These are phyloP conservation scores for Apiospora marii DNA, from an alignment of 2,329 filamentous ascomycete species.

Conservation along the genomic window DNA sequence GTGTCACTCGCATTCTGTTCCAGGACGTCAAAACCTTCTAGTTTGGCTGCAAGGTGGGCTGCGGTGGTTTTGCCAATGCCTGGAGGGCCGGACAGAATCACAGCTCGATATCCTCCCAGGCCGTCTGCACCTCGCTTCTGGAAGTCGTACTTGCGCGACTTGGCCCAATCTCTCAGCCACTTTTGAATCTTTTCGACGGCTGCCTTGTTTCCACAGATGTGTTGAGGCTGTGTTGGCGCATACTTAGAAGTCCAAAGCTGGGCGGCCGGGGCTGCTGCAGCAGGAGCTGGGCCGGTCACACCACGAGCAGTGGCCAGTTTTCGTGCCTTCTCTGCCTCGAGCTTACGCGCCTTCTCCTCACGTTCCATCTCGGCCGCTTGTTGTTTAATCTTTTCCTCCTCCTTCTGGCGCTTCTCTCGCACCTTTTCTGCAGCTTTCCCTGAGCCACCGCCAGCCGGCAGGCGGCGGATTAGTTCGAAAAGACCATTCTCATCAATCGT, in stretches of 20 bases:
- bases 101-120: constrained; percentile 81
- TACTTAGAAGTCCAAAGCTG: constrained; percentile 96
- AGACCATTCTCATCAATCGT: constrained; percentile 94
- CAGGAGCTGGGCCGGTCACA: constrained; percentile 45
- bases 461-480: constrained; percentile 80
- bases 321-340: constrained; percentile 61
- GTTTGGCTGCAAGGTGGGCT: constrained; percentile 89
- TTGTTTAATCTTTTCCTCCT: constrained; percentile 82
- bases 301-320: constrained; percentile 57
- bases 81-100: constrained; percentile 94
- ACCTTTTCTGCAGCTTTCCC: constrained; percentile 88
- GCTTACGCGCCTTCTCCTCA: constrained; percentile 71
- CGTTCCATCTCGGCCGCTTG: constrained; percentile 86
- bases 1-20: constrained; percentile 97
- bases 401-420: constrained; percentile 83
- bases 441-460: constrained; percentile 87
- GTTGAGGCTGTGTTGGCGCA: constrained; percentile 81
- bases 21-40: constrained; percentile 92
- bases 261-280: constrained; percentile 56
- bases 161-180: constrained; percentile 86
- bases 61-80: constrained; percentile 98
- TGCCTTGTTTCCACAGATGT: constrained; percentile 95
- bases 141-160: constrained; percentile 81
- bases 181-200: constrained; percentile 88
- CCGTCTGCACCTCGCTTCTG: constrained; percentile 85